phyloP scores from a whole-genome alignment of 345 rosid genomes.

The Arabis hirsuta region DNA sequence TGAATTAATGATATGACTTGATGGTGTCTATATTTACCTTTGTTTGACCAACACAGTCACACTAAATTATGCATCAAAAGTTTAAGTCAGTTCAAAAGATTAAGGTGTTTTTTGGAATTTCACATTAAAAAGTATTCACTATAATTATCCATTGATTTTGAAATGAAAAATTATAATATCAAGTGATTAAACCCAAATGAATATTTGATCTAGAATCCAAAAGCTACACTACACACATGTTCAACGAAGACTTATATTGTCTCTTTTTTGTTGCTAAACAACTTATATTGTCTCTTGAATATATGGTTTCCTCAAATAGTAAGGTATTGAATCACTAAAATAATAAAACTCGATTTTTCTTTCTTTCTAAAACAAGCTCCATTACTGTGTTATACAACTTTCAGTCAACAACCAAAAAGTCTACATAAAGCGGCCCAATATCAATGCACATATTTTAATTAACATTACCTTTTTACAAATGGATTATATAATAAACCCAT shows the following conservation, averaged over 20 bases:
- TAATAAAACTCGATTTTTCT: neutral
- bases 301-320: constrained; percentile 18
- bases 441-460: constrained; percentile 19
- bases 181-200: neutral
- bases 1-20: constrained; percentile 36
- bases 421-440: constrained; percentile 21
- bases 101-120: neutral
- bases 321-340: constrained; percentile 21
- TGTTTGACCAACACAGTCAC: constrained; percentile 45
- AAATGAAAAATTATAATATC: neutral
- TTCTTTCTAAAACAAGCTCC: neutral
- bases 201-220: neutral
- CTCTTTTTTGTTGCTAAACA: neutral
- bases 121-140: neutral
- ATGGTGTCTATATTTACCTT: constrained; percentile 37
- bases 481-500: constrained; percentile 30
- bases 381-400: neutral
- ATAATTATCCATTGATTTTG: neutral
- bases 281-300: constrained; percentile 9
- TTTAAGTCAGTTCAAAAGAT: constrained; percentile 16
- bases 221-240: neutral
- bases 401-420: constrained; percentile 23
- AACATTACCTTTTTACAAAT: constrained; percentile 18
- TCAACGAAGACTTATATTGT: neutral
- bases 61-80: constrained; percentile 10